These are phyloP conservation scores for Gloeopeniophorella convolvens DNA, from an alignment of 768 basidiomycete genomes.

Conservation along the genomic window DNA sequence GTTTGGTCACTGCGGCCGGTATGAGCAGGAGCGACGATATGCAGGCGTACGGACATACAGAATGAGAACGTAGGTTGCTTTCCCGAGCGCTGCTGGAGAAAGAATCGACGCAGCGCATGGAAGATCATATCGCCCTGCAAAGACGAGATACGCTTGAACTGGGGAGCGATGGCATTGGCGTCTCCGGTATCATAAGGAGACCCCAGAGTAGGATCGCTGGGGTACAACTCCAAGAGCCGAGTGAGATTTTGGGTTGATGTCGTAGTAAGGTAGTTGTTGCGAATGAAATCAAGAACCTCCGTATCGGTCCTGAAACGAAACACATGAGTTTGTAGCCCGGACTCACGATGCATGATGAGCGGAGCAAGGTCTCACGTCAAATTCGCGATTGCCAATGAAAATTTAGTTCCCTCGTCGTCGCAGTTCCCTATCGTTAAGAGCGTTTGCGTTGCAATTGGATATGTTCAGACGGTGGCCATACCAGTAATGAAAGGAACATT, in stretches of 20 bases:
- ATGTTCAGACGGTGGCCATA: no score
- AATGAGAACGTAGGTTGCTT: slow-evolving; percentile 32
- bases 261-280: slow-evolving; percentile 1
- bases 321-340: background rate
- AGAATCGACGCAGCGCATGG: slow-evolving; percentile 31
- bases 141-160: slow-evolving; percentile 36
- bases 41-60: slow-evolving; percentile 25
- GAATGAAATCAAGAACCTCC: slow-evolving; percentile 12
- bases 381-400: slow-evolving; percentile 21
- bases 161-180: slow-evolving; percentile 24
- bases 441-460: no score
- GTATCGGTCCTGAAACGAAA: slow-evolving; percentile 20
- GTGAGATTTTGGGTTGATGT: slow-evolving; percentile 8
- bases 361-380: slow-evolving; percentile 22
- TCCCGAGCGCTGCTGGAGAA: slow-evolving; percentile 27
- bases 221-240: slow-evolving; percentile 13
- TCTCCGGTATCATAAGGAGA: slow-evolving; percentile 27
- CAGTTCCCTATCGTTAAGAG: no score
- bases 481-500: slow-evolving; percentile 20
- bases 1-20: slow-evolving; percentile 28
- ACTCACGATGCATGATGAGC: background rate
- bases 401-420: slow-evolving; percentile 26
- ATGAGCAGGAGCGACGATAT: background rate
- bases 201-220: slow-evolving; percentile 20
- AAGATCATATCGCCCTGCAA: slow-evolving; percentile 33